phyloP scores from a whole-genome alignment of 345 rosid genomes.

The Populus simonii region DNA sequence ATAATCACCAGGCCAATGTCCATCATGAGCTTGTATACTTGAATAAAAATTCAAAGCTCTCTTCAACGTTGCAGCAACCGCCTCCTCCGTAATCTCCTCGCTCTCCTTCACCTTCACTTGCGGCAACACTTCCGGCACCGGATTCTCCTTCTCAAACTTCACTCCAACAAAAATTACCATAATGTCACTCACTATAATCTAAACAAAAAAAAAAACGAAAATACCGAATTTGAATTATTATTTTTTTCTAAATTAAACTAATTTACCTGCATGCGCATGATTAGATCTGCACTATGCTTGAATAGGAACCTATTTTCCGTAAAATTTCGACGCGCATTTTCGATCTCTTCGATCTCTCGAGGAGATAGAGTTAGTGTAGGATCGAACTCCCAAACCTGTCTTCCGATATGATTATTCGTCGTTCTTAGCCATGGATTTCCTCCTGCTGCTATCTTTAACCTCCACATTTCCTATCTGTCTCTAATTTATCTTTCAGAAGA shows the following conservation, averaged over 20 bases:
- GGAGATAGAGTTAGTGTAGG: conserved; percentile 53
- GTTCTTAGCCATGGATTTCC: conserved; percentile 74
- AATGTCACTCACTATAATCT: not conserved
- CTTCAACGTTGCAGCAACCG: conserved; percentile 51
- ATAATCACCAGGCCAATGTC: conserved; percentile 99
- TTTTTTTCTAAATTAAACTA: too few species aligned
- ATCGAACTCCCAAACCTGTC: conserved; percentile 92
- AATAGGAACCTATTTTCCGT: conserved; percentile 46
- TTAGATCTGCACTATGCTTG: conserved; percentile 84
- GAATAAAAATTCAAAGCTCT: conserved; percentile 75
- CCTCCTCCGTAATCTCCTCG: conserved; percentile 62
- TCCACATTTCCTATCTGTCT: conserved; percentile 61
- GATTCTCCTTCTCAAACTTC: conserved; percentile 72
- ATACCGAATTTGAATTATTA: not conserved
- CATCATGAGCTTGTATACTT: conserved; percentile 76
- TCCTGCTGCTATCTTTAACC: conserved; percentile 78
- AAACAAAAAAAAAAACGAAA: too few species aligned
- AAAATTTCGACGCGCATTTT: conserved; percentile 57
- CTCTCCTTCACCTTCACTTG: conserved; percentile 49
- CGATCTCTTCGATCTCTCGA: conserved; percentile 56
- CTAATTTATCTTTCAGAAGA: not conserved
- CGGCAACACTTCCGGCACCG: conserved; percentile 35
- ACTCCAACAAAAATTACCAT: not conserved
- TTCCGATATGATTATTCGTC: conserved; percentile 60
- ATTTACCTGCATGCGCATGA: conserved; percentile 80